Percentiles rank a stretch among this genome's conserved stretches.
These are phyloP conservation scores for Wallacemonas rigidus DNA, from an alignment of 208 protist genomes.

Conservation along the genomic window DNA sequence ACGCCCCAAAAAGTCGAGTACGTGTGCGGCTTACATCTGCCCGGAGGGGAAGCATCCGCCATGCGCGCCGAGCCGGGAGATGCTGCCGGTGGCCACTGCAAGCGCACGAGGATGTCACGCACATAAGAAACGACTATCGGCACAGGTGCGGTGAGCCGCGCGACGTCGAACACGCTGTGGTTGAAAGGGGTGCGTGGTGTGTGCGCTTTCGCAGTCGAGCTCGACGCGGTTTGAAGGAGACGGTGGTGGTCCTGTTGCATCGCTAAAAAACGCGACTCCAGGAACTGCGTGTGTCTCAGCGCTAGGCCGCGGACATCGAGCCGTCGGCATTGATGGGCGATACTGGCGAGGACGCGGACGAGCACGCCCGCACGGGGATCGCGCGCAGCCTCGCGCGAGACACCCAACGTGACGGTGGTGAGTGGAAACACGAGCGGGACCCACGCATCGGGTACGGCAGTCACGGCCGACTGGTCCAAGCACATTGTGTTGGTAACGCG, in stretches of 20 bases:
- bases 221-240: background rate
- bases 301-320: conserved; percentile 63
- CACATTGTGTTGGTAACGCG: no score
- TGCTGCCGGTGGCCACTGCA: conserved; percentile 13
- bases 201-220: no score
- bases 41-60: no score
- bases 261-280: conserved; percentile 36
- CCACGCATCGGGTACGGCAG: background rate
- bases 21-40: background rate
- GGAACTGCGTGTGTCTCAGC: conserved; percentile 45
- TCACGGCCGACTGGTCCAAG: background rate
- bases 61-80: no score
- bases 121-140: conserved; percentile 52
- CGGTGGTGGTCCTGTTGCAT: background rate
- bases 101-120: conserved; percentile 31
- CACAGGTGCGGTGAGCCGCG: conserved; percentile 37
- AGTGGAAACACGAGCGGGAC: background rate
- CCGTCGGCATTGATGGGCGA: conserved; percentile 40
- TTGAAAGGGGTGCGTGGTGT: no score
- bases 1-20: conserved; percentile 45
- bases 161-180: background rate
- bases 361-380: background rate
- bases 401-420: background rate
- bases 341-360: conserved; percentile 29
- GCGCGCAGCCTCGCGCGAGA: no score